Base-by-base conservation (phyloP, 768 basidiomycete genomes). In the Gloeophyllum trabeum region DNA sequence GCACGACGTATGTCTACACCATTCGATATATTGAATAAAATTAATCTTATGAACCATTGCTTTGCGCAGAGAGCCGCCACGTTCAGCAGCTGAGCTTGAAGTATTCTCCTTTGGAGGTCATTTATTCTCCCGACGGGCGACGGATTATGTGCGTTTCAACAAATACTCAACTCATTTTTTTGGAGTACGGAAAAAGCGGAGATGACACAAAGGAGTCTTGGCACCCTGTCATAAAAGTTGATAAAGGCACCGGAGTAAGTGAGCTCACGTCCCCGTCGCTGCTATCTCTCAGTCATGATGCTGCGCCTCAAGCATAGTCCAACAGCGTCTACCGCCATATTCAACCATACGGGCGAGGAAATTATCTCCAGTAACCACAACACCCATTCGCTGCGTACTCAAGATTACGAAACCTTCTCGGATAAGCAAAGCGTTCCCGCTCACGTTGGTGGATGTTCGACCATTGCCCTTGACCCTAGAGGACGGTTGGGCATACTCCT, bases 361-460 rank as follows among this genome's bases (percentile, higher is more conserved):
- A 64, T 89, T 26, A 68, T 87, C 32, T 58, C 81, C 24, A 78
- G 79, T 0, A 73, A 79, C 54, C 67, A 77, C 49, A 66, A 73
- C 25, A 75, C 82, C 46, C 75, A 78, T 45, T 70, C 72, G 1
- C 64, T 88, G 34, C 77, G 80, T 22, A 73, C 85, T 6, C 60
- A 85, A 53, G 76, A 82, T 48, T 85, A 76, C 49, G 83, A 84
- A 4, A 70, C 71, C 12, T 58, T 87, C 24, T 57, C 63, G 3
- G 49, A 78, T 14, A 62, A 75, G 24, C 79, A 82, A 51, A 75
- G 66, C 46, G 73, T 73, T 7, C 75, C 81, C 1, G 83, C 85
- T 10, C 86, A 89, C 52, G 82, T 87, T 2, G 81, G 81, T 7
- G 85, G 84, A n/a, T 85, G 83, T 49, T 63, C 77, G 7, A 80